Base-by-base conservation (phyloP, 2,329 filamentous ascomycete genomes). In the Parasarocladium wereldwijsianum region DNA sequence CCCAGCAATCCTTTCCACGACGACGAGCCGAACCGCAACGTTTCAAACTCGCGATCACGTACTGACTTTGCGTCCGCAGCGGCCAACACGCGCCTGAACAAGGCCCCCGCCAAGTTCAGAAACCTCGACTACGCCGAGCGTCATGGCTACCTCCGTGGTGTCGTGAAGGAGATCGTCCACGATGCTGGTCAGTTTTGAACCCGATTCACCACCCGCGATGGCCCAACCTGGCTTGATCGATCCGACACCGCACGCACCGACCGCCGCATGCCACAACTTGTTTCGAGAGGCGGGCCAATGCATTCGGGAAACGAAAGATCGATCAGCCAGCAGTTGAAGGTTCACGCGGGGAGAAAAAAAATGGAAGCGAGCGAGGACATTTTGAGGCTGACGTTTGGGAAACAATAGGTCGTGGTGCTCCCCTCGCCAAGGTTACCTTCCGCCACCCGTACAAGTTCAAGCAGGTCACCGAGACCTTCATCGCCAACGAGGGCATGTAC, bases 401-500 rank as follows among this genome's bases (percentile, higher is more conserved):
- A 32, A 35, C 44, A 36, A 24, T 43, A 57, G 54, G 54, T 61
- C 86, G 90, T 68, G 90, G 90, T 69, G 85, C 92, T 64, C 90
- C 90, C 51, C 83, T 98, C 57, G 90, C 90, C 60, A 84, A 83
- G 66, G 86, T 98, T 55, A 67, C 75, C 51, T 98, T 98, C 83
- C 86, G 90, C 53, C 82, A 93, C 66, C 85, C 90, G 52, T 98
- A 98, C 80, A 76, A 77, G 64, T 96, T 83, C 81, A 93, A 93
- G 78, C 78, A 86, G 60, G 69, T 85, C 61, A 87, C 80, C 62
- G 86, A 98, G 79, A 98, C 90, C 50, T 94, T 98, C 79, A 98
- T 98, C 58, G 90, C 90, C 66, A 98, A 96, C 70, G 90, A 96
- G 74, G 90, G 90, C 70, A 94, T 96, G 86, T 98, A 96, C 83